Conservation (phyloP, 2,329 filamentous ascomycete genomes). For the Fusarium armeniacum region DNA sequence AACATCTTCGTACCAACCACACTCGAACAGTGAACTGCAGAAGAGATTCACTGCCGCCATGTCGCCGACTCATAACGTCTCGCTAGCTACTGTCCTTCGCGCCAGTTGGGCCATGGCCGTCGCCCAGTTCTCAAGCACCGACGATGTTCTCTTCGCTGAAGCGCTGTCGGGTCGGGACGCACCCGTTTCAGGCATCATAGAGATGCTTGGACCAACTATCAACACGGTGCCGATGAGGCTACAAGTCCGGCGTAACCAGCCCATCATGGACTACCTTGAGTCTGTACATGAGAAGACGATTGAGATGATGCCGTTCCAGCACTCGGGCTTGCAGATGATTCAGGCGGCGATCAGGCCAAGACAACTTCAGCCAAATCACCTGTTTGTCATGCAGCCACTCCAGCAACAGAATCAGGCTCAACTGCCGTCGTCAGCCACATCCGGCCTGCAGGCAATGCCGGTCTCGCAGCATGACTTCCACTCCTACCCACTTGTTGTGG, state of each 20-base stretch:
- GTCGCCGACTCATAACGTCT: slow-evolving; percentile 11
- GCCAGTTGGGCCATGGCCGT: slow-evolving; percentile 17
- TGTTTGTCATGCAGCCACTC: slow-evolving; percentile 17
- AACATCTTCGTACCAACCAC: slow-evolving; percentile 17
- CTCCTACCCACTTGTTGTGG: slow-evolving; percentile 16
- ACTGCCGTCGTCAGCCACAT: slow-evolving; percentile 7
- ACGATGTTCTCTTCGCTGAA: slow-evolving; percentile 15
- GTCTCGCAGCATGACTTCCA: slow-evolving; percentile 18
- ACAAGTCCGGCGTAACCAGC: slow-evolving; percentile 10
- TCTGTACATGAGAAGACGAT: slow-evolving; percentile 15
- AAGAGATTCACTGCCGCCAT: slow-evolving; percentile 16
- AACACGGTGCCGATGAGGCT: slow-evolving; percentile 15
- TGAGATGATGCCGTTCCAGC: slow-evolving; percentile 17
- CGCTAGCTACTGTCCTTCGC: slow-evolving; percentile 16
- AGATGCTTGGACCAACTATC: slow-evolving; percentile 19
- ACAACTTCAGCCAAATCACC: slow-evolving; percentile 17
- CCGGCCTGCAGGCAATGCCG: slow-evolving; percentile 12
- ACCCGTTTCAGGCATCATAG: slow-evolving; percentile 11
- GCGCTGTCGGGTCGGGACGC: slow-evolving; percentile 15
- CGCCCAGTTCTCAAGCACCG: slow-evolving; percentile 13
- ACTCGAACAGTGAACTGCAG: slow-evolving; percentile 10
- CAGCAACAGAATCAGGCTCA: slow-evolving; percentile 12
- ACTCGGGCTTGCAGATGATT: slow-evolving; percentile 10
- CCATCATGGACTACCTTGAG: slow-evolving; percentile 15
- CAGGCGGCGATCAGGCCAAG: slow-evolving; percentile 10